A percentile compares a stretch with the other conserved stretches of the same genome.
These are phyloP conservation scores for Seiridium cupressi DNA, from an alignment of 2,329 filamentous ascomycete genomes.

Conservation along the genomic window DNA sequence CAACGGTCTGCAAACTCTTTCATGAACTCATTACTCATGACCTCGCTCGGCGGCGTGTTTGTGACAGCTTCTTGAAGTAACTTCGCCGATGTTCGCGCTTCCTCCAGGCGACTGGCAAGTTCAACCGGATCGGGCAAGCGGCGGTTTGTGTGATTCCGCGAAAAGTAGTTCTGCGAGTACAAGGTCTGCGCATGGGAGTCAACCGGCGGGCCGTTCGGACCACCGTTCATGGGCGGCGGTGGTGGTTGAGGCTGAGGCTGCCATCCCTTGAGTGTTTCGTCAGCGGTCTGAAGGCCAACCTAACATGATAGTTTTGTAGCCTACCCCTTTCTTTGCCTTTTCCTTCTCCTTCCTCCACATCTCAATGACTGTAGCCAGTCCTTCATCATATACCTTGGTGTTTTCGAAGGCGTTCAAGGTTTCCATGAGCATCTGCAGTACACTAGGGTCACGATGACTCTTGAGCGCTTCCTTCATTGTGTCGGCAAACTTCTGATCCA, in stretches of 20 bases:
- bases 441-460: conserved; percentile 67
- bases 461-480: conserved; percentile 74
- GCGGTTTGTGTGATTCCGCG: conserved; percentile 46
- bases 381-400: conserved; percentile 71
- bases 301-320: conserved; percentile 16
- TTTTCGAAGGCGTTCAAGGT: conserved; percentile 77
- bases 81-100: conserved; percentile 86
- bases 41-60: conserved; percentile 74
- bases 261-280: background rate
- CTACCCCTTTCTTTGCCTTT: conserved; percentile 54
- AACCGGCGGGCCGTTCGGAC: conserved; percentile 37
- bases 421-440: conserved; percentile 84
- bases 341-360: conserved; percentile 93
- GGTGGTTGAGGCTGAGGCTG: conserved; percentile 19
- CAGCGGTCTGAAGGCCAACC: conserved; percentile 2
- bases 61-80: conserved; percentile 90
- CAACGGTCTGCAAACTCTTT: conserved; percentile 90
- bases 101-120: conserved; percentile 79
- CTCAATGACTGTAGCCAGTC: conserved; percentile 65
- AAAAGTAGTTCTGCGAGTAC: conserved; percentile 57
- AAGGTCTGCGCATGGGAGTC: conserved; percentile 52
- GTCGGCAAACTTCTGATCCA: conserved; percentile 81
- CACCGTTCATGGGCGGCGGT: conserved; percentile 3
- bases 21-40: conserved; percentile 82
- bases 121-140: conserved; percentile 69